phyloP scores from a whole-genome alignment of 768 basidiomycete species.

The Pulveroboletus ravenelii region DNA sequence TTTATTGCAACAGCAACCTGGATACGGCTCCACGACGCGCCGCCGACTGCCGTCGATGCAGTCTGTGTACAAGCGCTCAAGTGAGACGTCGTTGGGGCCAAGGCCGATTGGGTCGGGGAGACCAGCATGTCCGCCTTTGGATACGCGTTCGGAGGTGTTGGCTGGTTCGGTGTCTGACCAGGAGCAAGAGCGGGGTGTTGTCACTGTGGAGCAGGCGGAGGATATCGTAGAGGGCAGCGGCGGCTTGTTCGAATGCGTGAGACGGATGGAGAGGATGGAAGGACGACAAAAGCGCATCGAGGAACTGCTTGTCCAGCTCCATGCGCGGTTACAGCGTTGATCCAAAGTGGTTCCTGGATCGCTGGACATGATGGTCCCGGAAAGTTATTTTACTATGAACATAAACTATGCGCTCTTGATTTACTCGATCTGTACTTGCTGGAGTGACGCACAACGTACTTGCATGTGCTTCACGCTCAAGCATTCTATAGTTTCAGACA shows the following conservation, averaged over 20 bases:
- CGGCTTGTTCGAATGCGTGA: conserved; percentile 27
- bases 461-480: too few relatives aligned
- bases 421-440: neutral
- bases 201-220: conserved; percentile 26
- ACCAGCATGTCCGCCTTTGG: conserved; percentile 14
- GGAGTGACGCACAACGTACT: too few relatives aligned
- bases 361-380: neutral
- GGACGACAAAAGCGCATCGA: conserved; percentile 46
- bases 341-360: neutral
- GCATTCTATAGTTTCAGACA: neutral
- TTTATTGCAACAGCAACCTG: conserved; percentile 15
- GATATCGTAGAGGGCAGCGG: conserved; percentile 25
- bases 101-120: conserved; percentile 4
- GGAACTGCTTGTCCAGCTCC: conserved; percentile 37
- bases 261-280: conserved; percentile 40
- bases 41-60: conserved; percentile 36
- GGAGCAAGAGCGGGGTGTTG: conserved; percentile 6
- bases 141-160: conserved; percentile 25
- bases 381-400: neutral
- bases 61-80: conserved; percentile 13
- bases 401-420: neutral
- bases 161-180: conserved; percentile 23
- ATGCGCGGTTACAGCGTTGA: conserved; percentile 13
- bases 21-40: conserved; percentile 39
- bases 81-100: conserved; percentile 7